Conservation (phyloP, 2,329 filamentous ascomycete species). For the Aulographum hederae region DNA sequence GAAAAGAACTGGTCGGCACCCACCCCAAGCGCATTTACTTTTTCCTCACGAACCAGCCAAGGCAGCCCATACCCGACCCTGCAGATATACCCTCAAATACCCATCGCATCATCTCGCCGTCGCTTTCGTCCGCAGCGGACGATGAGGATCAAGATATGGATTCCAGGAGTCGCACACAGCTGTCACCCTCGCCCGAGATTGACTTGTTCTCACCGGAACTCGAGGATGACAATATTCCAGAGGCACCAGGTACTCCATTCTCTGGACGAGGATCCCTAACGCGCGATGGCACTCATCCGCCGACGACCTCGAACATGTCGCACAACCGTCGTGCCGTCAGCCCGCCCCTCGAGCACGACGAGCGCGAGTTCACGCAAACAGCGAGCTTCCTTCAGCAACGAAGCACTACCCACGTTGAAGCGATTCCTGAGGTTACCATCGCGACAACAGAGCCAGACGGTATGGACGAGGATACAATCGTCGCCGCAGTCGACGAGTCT, state of each 20-base stretch:
- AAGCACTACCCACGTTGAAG: constrained; percentile 22
- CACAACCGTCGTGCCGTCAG: constrained; percentile 41
- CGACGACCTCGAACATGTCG: constrained; percentile 22
- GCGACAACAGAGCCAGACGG: constrained; percentile 6
- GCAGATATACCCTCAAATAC: constrained; percentile 31
- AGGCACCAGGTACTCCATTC: constrained; percentile 36
- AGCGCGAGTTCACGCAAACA: constrained; percentile 92
- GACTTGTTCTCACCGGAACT: constrained; percentile 25
- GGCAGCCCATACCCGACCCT: constrained; percentile 61
- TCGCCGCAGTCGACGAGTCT: constrained; percentile 16
- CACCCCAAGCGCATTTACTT: constrained; percentile 94
- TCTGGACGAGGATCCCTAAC: constrained; percentile 24
- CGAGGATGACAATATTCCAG: background rate
- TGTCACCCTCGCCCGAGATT: constrained; percentile 84
- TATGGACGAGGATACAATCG: constrained; percentile 1
- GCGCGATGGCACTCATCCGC: constrained; percentile 16
- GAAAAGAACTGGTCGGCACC: constrained; percentile 80
- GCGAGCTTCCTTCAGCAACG: constrained; percentile 62
- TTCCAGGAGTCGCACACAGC: constrained; percentile 39
- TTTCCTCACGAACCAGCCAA: constrained; percentile 76
- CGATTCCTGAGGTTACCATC: constrained; percentile 17
- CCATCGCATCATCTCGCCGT: constrained; percentile 65
- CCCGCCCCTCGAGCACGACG: constrained; percentile 80
- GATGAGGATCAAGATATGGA: constrained; percentile 43
- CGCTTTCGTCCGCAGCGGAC: constrained; percentile 61